Evolutionary conservation across 371 early-diverging fungal species (phyloP), one percentile per base, ranked within the genome.

Genomic region (Mucor velutinosus): DNA sequence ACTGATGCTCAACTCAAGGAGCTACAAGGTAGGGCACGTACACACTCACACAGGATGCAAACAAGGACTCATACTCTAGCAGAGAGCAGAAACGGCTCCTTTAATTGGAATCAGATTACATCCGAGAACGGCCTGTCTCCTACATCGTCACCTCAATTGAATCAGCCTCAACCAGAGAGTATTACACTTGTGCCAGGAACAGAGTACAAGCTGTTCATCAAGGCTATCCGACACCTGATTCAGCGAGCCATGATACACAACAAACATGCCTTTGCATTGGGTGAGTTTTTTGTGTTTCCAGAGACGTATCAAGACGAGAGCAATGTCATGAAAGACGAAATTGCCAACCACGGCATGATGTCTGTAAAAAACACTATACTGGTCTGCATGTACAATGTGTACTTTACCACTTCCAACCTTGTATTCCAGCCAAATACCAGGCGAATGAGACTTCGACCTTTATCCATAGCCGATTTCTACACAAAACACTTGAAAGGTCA

Each of bases 201-300:
- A 39, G 80, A 80, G 57, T 77, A 80, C 47, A 73, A 69, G 47
- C 55, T 80, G 25, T 80, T 80, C 32, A 69, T 80, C 21, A 75
- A 65, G 56, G 68, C 78, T 0, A 58, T 76, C 32, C 66, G 72
- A 37, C 75, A 76, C 51, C 10, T 80, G 25, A 64, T 80, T 14
- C 69, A 68, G 27, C 70, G 74, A 4, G 43, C 64, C 14, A 77
- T 80, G 70, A 7, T 74, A 10, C 65, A 58, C 25, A 64, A 67
- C 29, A 37, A 43, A 30, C 71, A 71, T 2, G 64, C 71, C 12
- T 62, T 80, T 14, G 64, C 73, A 0, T 27, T 80, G 57, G 80
- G 80, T 3, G 78, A 80, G 15, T 73, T 77, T 33, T 77, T 71
- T 59, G 57, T 77, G n/a, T 70, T 73, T 53, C 70, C 75, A 4